Evolutionary conservation across 192 early-diverging fungal genomes (phyloP), one percentile per base, ranked within the genome.

Genomic region (Coemansia nantahalensis): DNA sequence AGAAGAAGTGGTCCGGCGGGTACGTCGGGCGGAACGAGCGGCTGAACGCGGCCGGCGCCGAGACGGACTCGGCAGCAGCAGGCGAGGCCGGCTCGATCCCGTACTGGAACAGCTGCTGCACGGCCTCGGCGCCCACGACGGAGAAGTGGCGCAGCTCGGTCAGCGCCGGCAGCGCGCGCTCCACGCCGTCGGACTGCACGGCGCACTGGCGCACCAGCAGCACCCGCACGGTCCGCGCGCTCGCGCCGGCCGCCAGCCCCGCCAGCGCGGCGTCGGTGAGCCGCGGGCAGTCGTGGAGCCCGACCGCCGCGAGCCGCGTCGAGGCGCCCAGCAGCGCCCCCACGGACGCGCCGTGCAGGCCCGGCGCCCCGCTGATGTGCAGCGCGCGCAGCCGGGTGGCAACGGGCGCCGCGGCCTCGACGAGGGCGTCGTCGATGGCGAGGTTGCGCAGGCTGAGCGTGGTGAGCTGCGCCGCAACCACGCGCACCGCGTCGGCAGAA

Each of bases 101-200:
- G 43, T 65, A 72, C 22, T 45, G 37, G 45, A 61, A 72, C 40
- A 61, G 21, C 30, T 72, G 69, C 53, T 49, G 62, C 32, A 72
- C 52, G 19, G 49, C 39, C 62, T 72, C 69, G 13, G 50, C 52
- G 15, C 69, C 69, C 17, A 53, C 28, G 5, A 72, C 45, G 0
- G 62, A 44, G 28, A 72, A 43, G 37, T 61, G 57, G 54, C 53
- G 56, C 28, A 65, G 42, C 23, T 28, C 32, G 23, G 57, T 48
- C n/a, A 72, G 48, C 12, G 57, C 21, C 16, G 69, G 36, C 16
- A 72, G 40, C 19, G 48, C 53, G 28, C 56, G 43, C 50, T 72
- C 69, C 21, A 65, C 17, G 32, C 57, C 69, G 5, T 65, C 69
- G 15, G 69, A 72, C 49, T 72, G 69, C 62, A 72, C 48, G 14